Base-by-base conservation (phyloP, 208 protist genomes). In the Wallacemonas sp. region DNA sequence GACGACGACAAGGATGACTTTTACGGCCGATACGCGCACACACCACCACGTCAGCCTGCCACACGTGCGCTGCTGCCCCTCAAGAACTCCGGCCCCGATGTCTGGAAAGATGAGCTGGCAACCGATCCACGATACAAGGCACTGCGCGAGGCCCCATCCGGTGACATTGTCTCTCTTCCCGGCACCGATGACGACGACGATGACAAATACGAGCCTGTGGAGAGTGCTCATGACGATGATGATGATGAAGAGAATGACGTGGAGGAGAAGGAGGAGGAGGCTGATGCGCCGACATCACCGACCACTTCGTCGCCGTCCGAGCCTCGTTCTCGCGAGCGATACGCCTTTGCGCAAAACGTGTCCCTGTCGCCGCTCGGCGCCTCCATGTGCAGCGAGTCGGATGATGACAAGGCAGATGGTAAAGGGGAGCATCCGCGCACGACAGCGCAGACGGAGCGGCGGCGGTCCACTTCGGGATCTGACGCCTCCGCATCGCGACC, bases 281-380 rank as follows among this genome's bases (percentile, higher is more conserved):
- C n/a, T n/a, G n/a, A n/a, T n/a, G n/a, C n/a, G n/a, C n/a, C n/a
- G n/a, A n/a, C n/a, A n/a, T n/a, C n/a, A n/a, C n/a, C n/a, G n/a
- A n/a, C n/a, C n/a, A n/a, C n/a, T n/a, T n/a, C n/a, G n/a, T n/a
- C n/a, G n/a, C n/a, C n/a, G n/a, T n/a, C n/a, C n/a, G n/a, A n/a
- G n/a, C n/a, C n/a, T 21, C 6, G 3, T 11, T 55, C 1, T 24
- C 9, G 24, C 3, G 52, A 41, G 14, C 52, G 30, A 8, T 43
- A 41, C 52, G 32, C 12, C 14, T 58, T 14, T 21, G 30, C 52
- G 17, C 52, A 39, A 29, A 27, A 58, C 52, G 52, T 58, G 9
- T 58, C 52, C 4, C 52, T 58, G 29, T 58, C 52, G 21, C 52
- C 52, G 6, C 52, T 58, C 14, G 52, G 52, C 9, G 52, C 52